Base-by-base conservation (phyloP, 306 rosid species). In the Lagenaria siceraria region DNA sequence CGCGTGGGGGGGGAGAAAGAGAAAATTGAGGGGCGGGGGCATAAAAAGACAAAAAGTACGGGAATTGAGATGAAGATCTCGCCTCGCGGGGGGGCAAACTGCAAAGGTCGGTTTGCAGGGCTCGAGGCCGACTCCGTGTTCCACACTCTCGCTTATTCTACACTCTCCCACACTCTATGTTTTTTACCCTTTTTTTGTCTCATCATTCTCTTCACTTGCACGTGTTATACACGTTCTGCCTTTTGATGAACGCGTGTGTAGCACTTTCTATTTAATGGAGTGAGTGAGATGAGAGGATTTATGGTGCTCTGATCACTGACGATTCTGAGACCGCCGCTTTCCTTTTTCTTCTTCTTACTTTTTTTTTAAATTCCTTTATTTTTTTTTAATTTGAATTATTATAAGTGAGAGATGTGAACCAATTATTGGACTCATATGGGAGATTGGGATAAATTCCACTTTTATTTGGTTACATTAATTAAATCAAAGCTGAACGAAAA, bases 301-400 rank as follows among this genome's bases (percentile, higher is more conserved):
- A 1, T 10, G 51, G 18, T 66, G 17, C 38, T 70, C 75, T 25
- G 22, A 69, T 22, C 55, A 24, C 75, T 49, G 59, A 29, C 49
- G 40, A 72, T 72, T 72, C 76, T 46, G 9, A 48, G 42, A 72
- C 76, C 76, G 76, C 76, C 76, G 76, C 76, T 72, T 72, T 72
- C 59, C 54, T 24, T 68, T 68, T 40, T 40, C 25, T 36, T 11
- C 24, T 3, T 21, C 18, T 24, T 19, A 12, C 53, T 4, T 56
- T 12, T 56, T 12, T 42, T 69, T 42, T 40, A 4, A 21, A 5
- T 68, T 40, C 2, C 13, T 9, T 10, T 10, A 0, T 36, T 22
- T 5, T 8, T 18, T 17, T 59, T 10, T 27, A 25, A 60, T 60
- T 60, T 2, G 31, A 4, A 64, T 65, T 65, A 35, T 35, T 18